phyloP scores from a whole-genome alignment of 2,329 filamentous ascomycete species.

The Epicoccum sorghinum region DNA sequence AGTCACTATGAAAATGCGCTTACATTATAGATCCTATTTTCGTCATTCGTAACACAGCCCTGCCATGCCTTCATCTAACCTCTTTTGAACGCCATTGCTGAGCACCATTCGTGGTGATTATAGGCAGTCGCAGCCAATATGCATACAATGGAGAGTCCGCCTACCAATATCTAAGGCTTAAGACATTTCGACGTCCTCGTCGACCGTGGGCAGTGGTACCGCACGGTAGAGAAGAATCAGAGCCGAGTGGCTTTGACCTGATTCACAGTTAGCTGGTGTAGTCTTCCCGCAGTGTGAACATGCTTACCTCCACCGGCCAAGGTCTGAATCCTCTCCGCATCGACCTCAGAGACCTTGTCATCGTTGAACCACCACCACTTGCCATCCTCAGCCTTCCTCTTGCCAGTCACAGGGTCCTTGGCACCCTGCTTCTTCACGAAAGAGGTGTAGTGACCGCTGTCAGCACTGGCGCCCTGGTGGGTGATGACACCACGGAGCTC shows the following conservation, averaged over 20 bases:
- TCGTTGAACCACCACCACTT: conserved; percentile 99
- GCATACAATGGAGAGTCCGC: conserved; percentile 8
- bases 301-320: conserved; percentile 81
- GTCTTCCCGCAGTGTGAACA: conserved; percentile 2
- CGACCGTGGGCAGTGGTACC: conserved; percentile 68
- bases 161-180: conserved; percentile 15
- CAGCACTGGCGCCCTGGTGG: conserved; percentile 93
- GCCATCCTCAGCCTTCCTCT: conserved; percentile 80
- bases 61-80: conserved; percentile 26
- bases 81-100: conserved; percentile 40
- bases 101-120: conserved; percentile 18
- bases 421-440: conserved; percentile 91
- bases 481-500: conserved; percentile 93
- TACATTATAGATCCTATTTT: conserved; percentile 20
- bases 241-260: conserved; percentile 77
- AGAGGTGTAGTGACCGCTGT: conserved; percentile 97
- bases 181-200: conserved; percentile 50
- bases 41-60: conserved; percentile 26
- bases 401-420: conserved; percentile 76
- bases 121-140: conserved; percentile 18
- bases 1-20: neutral
- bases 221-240: conserved; percentile 80
- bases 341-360: conserved; percentile 93
- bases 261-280: conserved; percentile 21
- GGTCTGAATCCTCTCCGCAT: conserved; percentile 86